Evolutionary conservation across 495 filamentous ascomycete genomes (phyloP).

Genomic region (Aspergillus sparsus): DNA sequence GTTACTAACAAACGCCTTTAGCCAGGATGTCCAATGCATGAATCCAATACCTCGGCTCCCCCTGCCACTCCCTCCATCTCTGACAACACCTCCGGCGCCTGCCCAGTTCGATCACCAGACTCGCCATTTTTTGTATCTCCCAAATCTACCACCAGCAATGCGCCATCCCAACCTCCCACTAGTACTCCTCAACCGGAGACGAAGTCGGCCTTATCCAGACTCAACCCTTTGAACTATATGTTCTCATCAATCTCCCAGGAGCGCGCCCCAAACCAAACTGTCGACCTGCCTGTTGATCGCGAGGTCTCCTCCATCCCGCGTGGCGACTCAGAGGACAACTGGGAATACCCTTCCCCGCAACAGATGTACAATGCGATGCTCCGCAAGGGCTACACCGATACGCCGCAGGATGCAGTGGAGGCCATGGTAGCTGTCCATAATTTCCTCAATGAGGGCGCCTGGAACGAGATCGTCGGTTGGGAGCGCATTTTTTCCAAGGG

Average conservation of each 20-base stretch:
- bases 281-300: conserved; percentile 71
- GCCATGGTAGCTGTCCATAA: conserved; percentile 98
- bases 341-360: conserved; percentile 98
- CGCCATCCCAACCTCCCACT: conserved; percentile 26
- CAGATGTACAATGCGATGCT: conserved; percentile 99
- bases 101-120: conserved; percentile 53
- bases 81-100: conserved; percentile 49
- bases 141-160: conserved; percentile 23
- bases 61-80: conserved; percentile 43
- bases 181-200: conserved; percentile 28
- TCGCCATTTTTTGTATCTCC: conserved; percentile 43
- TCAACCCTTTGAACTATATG: conserved; percentile 98
- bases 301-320: conserved; percentile 85
- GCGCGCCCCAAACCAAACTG: conserved; percentile 68
- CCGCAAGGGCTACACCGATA: conserved; percentile 93
- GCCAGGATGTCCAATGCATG: conserved; percentile 93
- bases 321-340: conserved; percentile 70
- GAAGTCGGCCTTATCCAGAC: conserved; percentile 61
- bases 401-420: conserved; percentile 89
- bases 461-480: conserved; percentile 91
- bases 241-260: conserved; percentile 79
- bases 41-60: conserved; percentile 49
- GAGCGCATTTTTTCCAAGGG: conserved; percentile 80
- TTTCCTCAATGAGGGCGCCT: conserved; percentile 96
- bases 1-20: conserved; percentile 47